Evolutionary conservation across 2,329 filamentous ascomycete genomes (phyloP), one percentile per base, ranked within the genome.

Genomic region (Fusarium brevicatenulatum): DNA sequence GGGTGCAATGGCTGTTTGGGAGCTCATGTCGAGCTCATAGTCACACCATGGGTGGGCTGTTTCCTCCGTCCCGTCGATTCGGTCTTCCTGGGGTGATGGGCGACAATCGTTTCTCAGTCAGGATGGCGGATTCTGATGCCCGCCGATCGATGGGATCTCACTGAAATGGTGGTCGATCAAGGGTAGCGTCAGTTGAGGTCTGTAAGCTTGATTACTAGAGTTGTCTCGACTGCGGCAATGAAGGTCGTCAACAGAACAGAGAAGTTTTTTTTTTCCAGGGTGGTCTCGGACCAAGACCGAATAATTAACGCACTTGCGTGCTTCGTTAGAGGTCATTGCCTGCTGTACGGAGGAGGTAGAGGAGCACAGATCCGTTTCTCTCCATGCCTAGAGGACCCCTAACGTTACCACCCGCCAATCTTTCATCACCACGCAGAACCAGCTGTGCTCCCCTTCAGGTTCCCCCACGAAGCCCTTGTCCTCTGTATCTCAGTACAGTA

Each of bases 31-130:
- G 55, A 68, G 73, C 70, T 75, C 72, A 75, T 71, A 66, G 72
- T 78, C 76, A 76, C 76, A 78, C 76, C 76, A 78, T 70, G 60
- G 63, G 67, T 78, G 76, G 74, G 76, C 74, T 76, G 74, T 77
- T 78, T 62, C 54, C 71, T 66, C 67, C 69, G 73, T 78, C 69
- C 76, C 74, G 66, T 76, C 66, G 55, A 67, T 73, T 77, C 64
- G 76, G 76, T 50, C 73, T 71, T 66, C 63, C 73, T 70, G 68
- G 69, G 62, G 70, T 68, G 58, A 62, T 63, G 58, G 58, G 53
- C 32, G 71, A 66, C 66, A 66, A 77, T 76, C 75, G 62, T 68
- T 72, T 66, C 75, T 77, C 49, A 53, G 60, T 77, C 61, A 65
- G 69, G 67, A 43, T 53, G 71, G 72, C 47, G 66, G 66, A 60